Base-by-base conservation (phyloP, 1,284 basidiomycete genomes). In the Moesziomyces sp. region DNA sequence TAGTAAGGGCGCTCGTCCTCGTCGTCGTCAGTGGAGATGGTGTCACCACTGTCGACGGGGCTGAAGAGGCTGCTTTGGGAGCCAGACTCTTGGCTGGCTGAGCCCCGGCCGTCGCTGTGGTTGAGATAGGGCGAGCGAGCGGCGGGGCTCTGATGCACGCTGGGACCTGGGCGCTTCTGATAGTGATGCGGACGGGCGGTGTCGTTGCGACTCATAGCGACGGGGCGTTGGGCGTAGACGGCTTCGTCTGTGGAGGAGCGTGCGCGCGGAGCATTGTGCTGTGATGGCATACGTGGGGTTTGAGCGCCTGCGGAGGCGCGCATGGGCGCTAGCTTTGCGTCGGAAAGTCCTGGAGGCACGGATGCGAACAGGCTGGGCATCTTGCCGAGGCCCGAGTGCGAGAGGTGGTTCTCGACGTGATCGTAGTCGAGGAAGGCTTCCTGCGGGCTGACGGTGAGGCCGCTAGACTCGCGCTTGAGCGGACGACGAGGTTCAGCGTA, bases 401-500 rank as follows among this genome's bases (percentile, higher is more conserved):
- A 65, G 11, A 77, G 46, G 1, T 57, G 59, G 18, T 67, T 70
- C 33, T 78, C 77, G 11, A 75, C 72, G 11, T 71, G 63, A 42
- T 78, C 65, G 35, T 77, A 79, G 35, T 80, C 78, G 44, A 77
- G 56, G 52, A 79, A 78, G 1, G 77, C 71, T 46, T 80, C 64
- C 51, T 76, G 67, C 18, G 78, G 78, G 46, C 77, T 79, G 48
- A 80, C 72, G n/a, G 78, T 80, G 19, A 80, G 65, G n/a, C 78
- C 75, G 47, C 75, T 77, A 7, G 71, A 65, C 38, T 80, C 77
- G 23, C 78, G 59, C 46, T 66, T 69, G 23, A 79, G 26, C 10
- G 70, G 56, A 18, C 70, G 60, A 21, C 76, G 57, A 16, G 35
- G 47, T 9, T 46, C 62, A 16, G 56, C 56, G 19, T 44, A 46